Base-by-base conservation (phyloP, 805 yeast species). In the Candida cerambycidarum region DNA sequence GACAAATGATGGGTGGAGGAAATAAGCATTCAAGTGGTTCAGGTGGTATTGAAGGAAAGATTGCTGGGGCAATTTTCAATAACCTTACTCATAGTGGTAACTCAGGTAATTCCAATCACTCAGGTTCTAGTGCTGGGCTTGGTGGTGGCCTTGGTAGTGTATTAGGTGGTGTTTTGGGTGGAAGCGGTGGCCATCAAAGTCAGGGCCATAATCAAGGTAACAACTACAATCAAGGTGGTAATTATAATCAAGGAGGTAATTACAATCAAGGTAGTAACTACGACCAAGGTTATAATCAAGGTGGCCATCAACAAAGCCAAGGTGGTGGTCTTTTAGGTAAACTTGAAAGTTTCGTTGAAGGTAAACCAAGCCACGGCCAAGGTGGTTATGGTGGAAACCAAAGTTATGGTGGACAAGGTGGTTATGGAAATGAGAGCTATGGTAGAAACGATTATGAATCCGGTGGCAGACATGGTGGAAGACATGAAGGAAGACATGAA, bases 1-100 rank as follows among this genome's bases (percentile, higher is more conserved):
- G 82, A 53, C 80, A 77, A 48, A 69, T 71, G 43, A 77, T 75
- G 32, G 81, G 81, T 57, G 69, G 73, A 48, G 29, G 71, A 11
- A 64, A 71, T 35, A 12, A 29, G 4, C 33, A 40, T 17, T 63
- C 62, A n/a, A 45, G 77, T 17, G 64, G 63, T 14, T 46, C 76
- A 16, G 76, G 78, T 38, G 72, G 73, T 6, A 21, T 21, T 21
- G 23, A 21, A 21, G 8, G 23, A 38, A 82, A 78, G 32, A 45
- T 79, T 46, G 74, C 67, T 23, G 83, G 83, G 58, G 82, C 82
- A 7, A 50, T 76, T 42, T 66, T 69, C 18, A 34, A 54, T 57
- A 71, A 69, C 44, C 17, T 36, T 4, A 27, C 24, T 12, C 39
- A 35, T 18, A 50, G 62, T 24, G 50, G 57, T 34, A 47, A 57